Evolutionary conservation across 1,284 basidiomycete genomes (phyloP), one percentile per base, ranked within the genome.

Genomic region (Ustilago xerochloae): DNA sequence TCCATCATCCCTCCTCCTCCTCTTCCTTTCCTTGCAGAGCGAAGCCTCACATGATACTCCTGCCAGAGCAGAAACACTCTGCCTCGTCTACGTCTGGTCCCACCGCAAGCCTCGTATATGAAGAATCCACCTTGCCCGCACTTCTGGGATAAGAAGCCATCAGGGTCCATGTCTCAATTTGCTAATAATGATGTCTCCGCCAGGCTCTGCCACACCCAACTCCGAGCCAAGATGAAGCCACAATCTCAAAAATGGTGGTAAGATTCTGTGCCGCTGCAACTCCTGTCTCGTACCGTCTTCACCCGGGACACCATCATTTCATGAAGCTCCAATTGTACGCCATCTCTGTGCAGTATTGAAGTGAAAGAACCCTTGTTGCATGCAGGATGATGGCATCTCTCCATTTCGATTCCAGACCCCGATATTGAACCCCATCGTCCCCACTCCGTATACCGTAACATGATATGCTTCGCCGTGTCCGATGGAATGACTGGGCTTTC

Each of bases 111-210:
- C 20, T 43, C 41, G n/a, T 43, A 18, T 43, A n/a, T n/a, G n/a
- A n/a, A n/a, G n/a, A n/a, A n/a, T n/a, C n/a, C 38, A 39, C 12
- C 8, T 7, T 39, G 38, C 38, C n/a, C 38, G 38, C 15, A 20
- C n/a, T 39, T 18, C 38, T 39, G n/a, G 38, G 38, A 39, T 39
- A 39, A 18, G 38, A 6, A 36, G 3, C 12, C 30, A 10, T 35
- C 30, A 33, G 47, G 47, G 47, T 49, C 22, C 47, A 32, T 32
- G 47, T n/a, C n/a, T n/a, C n/a, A n/a, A n/a, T n/a, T n/a, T n/a
- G n/a, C n/a, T n/a, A n/a, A n/a, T n/a, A n/a, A n/a, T n/a, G n/a
- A 16, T 12, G 29, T 30, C 24, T 18, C n/a, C 38, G 38, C 38
- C 7, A 39, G n/a, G 38, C 38, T 6, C 6, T 39, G 38, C 38